Conservation (phyloP, 495 filamentous ascomycete genomes). For the Talaromyces proteolyticus region DNA sequence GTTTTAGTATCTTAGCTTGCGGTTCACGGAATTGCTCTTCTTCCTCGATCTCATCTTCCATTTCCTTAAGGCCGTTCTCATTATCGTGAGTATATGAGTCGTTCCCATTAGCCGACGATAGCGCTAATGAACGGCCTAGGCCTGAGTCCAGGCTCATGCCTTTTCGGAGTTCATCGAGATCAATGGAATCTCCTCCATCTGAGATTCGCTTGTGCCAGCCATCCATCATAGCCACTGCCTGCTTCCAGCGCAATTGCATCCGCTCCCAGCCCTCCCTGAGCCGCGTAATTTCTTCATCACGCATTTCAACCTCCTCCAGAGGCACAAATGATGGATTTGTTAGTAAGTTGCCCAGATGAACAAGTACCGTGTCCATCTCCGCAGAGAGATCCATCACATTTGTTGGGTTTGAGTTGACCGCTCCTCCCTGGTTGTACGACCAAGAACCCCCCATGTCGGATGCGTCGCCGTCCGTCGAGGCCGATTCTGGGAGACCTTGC, state of each 20-base stretch:
- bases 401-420: slow-evolving; percentile 38
- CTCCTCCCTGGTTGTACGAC: slow-evolving; percentile 19
- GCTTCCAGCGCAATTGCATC: slow-evolving; percentile 86
- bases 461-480: slow-evolving; percentile 34
- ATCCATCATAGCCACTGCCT: slow-evolving; percentile 86
- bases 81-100: slow-evolving; percentile 33
- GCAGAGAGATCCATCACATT: slow-evolving; percentile 67
- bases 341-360: slow-evolving; percentile 73
- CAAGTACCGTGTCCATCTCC: slow-evolving; percentile 68
- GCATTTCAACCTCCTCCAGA: slow-evolving; percentile 85
- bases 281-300: slow-evolving; percentile 82
- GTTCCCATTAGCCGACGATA: slow-evolving; percentile 35
- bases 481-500: slow-evolving; percentile 60
- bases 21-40: slow-evolving; percentile 12
- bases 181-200: slow-evolving; percentile 70
- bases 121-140: slow-evolving; percentile 38
- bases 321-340: slow-evolving; percentile 96
- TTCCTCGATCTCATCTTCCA: slow-evolving; percentile 39
- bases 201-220: slow-evolving; percentile 84
- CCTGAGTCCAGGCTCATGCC: slow-evolving; percentile 57
- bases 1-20: slow-evolving; percentile 4
- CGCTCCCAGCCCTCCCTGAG: slow-evolving; percentile 82
- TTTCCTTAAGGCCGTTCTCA: slow-evolving; percentile 42
- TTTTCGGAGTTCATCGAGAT: slow-evolving; percentile 76
- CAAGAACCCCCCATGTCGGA: slow-evolving; percentile 25